These are phyloP conservation scores for Cicer judaicum DNA, from an alignment of 306 rosid genomes.

Conservation along the genomic window DNA sequence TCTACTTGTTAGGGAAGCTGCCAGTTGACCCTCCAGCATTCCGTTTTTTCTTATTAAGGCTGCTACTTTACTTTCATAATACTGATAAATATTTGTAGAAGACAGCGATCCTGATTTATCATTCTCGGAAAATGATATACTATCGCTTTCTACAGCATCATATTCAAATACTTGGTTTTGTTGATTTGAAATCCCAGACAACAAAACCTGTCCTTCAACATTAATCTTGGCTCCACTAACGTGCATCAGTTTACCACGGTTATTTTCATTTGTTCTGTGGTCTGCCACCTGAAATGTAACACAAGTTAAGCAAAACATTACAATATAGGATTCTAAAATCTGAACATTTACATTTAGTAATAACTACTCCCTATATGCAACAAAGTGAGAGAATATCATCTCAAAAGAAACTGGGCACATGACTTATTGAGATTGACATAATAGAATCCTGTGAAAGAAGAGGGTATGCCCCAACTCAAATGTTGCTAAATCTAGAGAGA, in stretches of 20 bases:
- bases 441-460: neutral
- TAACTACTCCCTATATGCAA: neutral
- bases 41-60: conserved; percentile 77
- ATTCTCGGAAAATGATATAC: conserved; percentile 55
- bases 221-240: conserved; percentile 54
- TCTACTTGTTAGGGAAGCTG: conserved; percentile 68
- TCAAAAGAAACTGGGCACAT: neutral
- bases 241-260: conserved; percentile 49
- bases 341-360: neutral
- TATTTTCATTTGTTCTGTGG: conserved; percentile 55
- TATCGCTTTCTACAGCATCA: conserved; percentile 54
- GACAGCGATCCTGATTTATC: conserved; percentile 64
- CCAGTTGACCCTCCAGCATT: conserved; percentile 83
- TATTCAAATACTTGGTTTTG: conserved; percentile 66
- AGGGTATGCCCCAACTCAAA: neutral
- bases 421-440: neutral
- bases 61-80: conserved; percentile 79
- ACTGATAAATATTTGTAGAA: conserved; percentile 64
- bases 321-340: neutral
- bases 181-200: conserved; percentile 58
- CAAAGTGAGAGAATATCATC: conserved; percentile 3
- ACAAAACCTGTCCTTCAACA: conserved; percentile 45
- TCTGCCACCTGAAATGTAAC: conserved; percentile 61
- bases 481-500: neutral
- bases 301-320: conserved; percentile 6